These are phyloP conservation scores for Rubroboletus satanas DNA, from an alignment of 768 basidiomycete species.

Conservation along the genomic window DNA sequence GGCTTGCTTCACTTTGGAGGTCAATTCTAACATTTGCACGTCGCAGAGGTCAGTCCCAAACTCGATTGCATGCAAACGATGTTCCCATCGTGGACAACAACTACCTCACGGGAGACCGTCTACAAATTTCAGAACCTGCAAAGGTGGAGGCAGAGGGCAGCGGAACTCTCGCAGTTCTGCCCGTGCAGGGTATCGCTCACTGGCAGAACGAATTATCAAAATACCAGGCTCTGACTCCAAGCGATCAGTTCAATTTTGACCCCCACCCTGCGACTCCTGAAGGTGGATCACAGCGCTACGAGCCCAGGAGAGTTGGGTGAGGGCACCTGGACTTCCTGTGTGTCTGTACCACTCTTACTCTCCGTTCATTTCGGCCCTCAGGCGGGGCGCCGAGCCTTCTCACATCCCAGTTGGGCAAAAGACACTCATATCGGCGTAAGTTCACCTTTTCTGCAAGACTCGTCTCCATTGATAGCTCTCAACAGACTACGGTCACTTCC, in stretches of 20 bases:
- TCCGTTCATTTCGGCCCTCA: neutral
- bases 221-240: neutral
- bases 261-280: constrained; percentile 7
- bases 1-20: constrained; percentile 2
- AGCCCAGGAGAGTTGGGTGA: neutral
- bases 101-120: neutral
- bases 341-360: neutral
- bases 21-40: neutral
- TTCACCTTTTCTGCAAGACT: neutral
- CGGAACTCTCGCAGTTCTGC: constrained; percentile 1
- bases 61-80: neutral
- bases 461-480: neutral
- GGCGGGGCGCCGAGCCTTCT: neutral
- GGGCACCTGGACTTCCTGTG: neutral
- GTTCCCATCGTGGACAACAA: neutral
- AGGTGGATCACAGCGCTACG: constrained; percentile 10
- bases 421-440: constrained; percentile 6
- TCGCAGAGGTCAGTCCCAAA: neutral
- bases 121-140: neutral
- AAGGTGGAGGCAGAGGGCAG: neutral
- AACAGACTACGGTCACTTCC: neutral
- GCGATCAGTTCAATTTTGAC: neutral
- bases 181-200: neutral
- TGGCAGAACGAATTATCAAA: neutral
- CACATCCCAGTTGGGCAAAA: constrained; percentile 9